These are phyloP conservation scores for Daldinia eschscholtzii DNA, from an alignment of 2,329 filamentous ascomycete genomes.

Conservation along the genomic window DNA sequence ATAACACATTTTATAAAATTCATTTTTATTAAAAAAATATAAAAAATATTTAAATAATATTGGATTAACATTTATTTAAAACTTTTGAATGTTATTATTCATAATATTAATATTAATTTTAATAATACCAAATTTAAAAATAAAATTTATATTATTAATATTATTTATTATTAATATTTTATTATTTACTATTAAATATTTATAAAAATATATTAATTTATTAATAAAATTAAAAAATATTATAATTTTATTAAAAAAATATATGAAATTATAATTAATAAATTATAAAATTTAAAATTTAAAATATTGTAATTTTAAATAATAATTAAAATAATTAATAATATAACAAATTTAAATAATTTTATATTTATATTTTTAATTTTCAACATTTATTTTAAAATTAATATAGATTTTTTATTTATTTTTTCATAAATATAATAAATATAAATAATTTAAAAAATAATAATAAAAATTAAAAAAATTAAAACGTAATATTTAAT, in stretches of 20 bases:
- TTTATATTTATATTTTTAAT: not conserved
- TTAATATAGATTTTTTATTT: too few species aligned
- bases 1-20: not conserved
- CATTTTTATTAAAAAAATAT: not conserved
- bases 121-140: conserved; percentile 1
- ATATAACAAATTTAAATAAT: not conserved
- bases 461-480: too few species aligned
- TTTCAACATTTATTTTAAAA: too few species aligned
- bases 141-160: not conserved
- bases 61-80: conserved; percentile 3
- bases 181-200: not conserved
- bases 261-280: not conserved
- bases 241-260: not conserved
- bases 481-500: too few species aligned
- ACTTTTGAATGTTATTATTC: not conserved
- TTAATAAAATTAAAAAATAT: not conserved
- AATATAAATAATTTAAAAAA: too few species aligned
- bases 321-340: conserved; percentile 3
- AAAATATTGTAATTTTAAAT: not conserved
- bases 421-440: too few species aligned
- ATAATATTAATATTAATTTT: not conserved
- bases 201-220: not conserved
- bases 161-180: too few species aligned
- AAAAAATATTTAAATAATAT: not conserved
- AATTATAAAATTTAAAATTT: too few species aligned